These are phyloP conservation scores for Paradendryphiella salina DNA, from an alignment of 2,329 filamentous ascomycete species.

Conservation along the genomic window DNA sequence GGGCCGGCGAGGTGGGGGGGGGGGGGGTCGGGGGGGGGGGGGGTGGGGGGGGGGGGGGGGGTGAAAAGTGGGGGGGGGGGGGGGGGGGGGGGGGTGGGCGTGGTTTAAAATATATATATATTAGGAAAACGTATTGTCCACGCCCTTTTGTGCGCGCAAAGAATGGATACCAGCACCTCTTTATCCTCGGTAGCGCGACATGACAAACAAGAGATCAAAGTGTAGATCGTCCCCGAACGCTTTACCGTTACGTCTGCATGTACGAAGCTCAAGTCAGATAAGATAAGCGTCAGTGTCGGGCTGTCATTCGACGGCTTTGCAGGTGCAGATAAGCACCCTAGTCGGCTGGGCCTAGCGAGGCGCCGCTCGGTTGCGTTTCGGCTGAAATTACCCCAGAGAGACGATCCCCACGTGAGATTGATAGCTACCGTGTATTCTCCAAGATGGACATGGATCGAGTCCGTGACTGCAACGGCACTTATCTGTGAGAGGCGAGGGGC, in stretches of 20 bases:
- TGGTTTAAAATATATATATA: no score
- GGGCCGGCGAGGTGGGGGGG: no score
- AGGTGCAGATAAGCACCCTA: constrained; percentile 15
- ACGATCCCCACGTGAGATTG: constrained; percentile 4
- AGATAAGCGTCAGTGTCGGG: constrained; percentile 1
- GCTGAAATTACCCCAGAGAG: constrained; percentile 5
- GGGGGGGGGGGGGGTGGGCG: no score
- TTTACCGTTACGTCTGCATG: constrained; percentile 4
- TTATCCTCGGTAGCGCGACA: constrained; percentile 6
- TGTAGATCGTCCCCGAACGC: constrained; percentile 10
- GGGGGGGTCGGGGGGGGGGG: no score
- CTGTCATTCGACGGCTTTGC: constrained; percentile 7
- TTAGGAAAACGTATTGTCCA: no score
- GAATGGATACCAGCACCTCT: constrained; percentile 4
- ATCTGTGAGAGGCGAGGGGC: no score
- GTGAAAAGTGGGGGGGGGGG: no score
- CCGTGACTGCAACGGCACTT: no score
- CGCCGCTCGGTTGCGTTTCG: constrained; percentile 7
- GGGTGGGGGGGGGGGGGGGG: no score
- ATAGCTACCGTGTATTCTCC: not conserved
- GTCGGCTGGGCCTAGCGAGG: constrained; percentile 3
- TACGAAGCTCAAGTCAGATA: constrained; percentile 1
- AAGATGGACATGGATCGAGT: not conserved
- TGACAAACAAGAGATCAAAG: not conserved
- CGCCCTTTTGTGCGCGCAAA: not conserved